Evolutionary conservation across 768 basidiomycete species (phyloP).

Genomic region (Lenzites betulinus): DNA sequence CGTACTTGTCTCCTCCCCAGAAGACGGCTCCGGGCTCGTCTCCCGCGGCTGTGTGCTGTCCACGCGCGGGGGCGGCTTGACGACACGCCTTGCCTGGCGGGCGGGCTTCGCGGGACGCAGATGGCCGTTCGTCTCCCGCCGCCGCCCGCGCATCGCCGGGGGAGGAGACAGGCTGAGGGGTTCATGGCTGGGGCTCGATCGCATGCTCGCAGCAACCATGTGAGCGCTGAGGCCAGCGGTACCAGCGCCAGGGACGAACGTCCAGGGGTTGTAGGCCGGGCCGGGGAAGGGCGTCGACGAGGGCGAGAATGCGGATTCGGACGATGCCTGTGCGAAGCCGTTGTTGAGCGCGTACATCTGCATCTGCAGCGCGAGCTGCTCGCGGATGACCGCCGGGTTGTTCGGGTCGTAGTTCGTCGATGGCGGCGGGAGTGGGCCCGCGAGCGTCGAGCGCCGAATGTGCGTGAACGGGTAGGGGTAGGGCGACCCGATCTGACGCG

Average conservation of each 20-base stretch:
- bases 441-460: conserved; percentile 54
- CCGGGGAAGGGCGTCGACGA: conserved; percentile 73
- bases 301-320: conserved; percentile 78
- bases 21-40: conserved; percentile 76
- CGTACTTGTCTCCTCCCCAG: conserved; percentile 59
- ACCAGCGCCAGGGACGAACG: conserved; percentile 61
- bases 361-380: conserved; percentile 75
- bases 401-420: conserved; percentile 42
- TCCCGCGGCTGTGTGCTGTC: conserved; percentile 84
- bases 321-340: conserved; percentile 54
- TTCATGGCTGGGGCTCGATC: conserved; percentile 72
- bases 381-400: conserved; percentile 55
- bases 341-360: conserved; percentile 77
- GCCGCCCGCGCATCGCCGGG: conserved; percentile 48
- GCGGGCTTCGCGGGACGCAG: conserved; percentile 31
- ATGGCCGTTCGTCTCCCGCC: conserved; percentile 43
- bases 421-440: conserved; percentile 38
- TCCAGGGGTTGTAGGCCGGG: conserved; percentile 68
- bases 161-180: conserved; percentile 59
- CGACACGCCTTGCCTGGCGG: conserved; percentile 26
- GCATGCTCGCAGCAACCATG: conserved; percentile 59
- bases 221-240: conserved; percentile 42
- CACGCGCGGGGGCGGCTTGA: conserved; percentile 74
- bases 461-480: conserved; percentile 80
- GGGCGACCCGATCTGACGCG: conserved; percentile 59